Base-by-base conservation (phyloP, 768 basidiomycete species). In the Russula lepida region DNA sequence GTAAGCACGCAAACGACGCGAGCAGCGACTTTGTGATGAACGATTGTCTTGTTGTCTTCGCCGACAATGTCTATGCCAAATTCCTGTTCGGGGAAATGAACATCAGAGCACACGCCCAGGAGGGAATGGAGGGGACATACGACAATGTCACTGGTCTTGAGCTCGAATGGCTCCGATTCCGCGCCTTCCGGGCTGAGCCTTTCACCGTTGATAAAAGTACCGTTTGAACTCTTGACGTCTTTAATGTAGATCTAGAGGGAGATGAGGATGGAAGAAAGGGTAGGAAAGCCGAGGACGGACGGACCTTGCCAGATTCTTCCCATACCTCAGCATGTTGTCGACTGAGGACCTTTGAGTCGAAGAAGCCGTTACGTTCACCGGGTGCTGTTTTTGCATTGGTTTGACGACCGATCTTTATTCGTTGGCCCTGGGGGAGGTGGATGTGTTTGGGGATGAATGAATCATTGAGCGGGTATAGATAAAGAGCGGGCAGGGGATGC, bases 11-110 rank as follows among this genome's bases (percentile, higher is more conserved):
- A 94, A 56, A 91, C 81, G 37, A 94, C 93, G 30, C 92, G 89
- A 4, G 95, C 94, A 11, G 97, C 93, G 56, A 98, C 97, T 73
- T 99, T 98, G 77, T 98, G 95, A 74, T 99, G 97, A 52, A 98
- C 86, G 59, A 98, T 94, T 2, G 92, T 95, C 74, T 91, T 91
- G 79, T 95, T 97, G 78, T 99, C 97, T 69, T 99, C 97, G 64
- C 92, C 90, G 56, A 97, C 91, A 64, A 99, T 99, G 76, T 98
- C 97, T 69, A 98, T 99, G 59, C 97, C 97, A 72, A 97, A 98
- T 86, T 98, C 95, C 94, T 95, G 59, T 6, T 47, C 0, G 51
- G 25, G 28, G 30, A 33, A 8, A 58, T 23, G 28, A 19, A 57
- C 46, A 60, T 65, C 59, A 66, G 62, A 56, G 54, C 23, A 15